Conservation (phyloP, 495 filamentous ascomycete genomes). For the Hyaloscypha finlandica region DNA sequence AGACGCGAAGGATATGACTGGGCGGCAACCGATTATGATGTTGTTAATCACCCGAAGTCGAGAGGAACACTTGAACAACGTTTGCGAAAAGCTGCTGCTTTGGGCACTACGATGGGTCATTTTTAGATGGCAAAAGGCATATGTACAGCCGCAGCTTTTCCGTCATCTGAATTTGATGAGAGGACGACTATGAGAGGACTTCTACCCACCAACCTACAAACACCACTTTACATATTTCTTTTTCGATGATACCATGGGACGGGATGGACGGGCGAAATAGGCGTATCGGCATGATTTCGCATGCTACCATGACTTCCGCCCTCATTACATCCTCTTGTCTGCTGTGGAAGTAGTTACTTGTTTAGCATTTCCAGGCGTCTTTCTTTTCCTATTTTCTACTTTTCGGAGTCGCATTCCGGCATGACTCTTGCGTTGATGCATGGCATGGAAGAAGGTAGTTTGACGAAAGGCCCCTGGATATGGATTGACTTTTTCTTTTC, state of each 20-base stretch:
- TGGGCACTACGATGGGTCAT: constrained; percentile 25
- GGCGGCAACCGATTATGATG: constrained; percentile 35
- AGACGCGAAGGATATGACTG: constrained; percentile 37
- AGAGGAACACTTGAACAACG: constrained; percentile 20
- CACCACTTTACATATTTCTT: constrained; percentile 8
- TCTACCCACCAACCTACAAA: not conserved
- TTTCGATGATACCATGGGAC: constrained; percentile 27
- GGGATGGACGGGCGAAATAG: not conserved
- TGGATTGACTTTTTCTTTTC: not conserved
- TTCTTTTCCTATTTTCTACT: constrained; percentile 1
- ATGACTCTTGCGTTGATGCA: constrained; percentile 2
- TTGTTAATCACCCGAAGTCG: constrained; percentile 30
- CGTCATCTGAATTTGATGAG: not conserved
- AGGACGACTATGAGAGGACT: not conserved
- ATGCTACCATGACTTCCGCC: not conserved
- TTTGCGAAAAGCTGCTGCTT: constrained; percentile 18
- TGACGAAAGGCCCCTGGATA: constrained; percentile 1
- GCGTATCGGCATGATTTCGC: constrained; percentile 12
- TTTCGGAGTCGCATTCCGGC: constrained; percentile 2
- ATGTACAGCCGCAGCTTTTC: constrained; percentile 17
- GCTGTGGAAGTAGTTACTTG: not conserved
- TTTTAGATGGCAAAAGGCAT: constrained; percentile 20
- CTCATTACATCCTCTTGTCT: not conserved
- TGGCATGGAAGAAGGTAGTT: not conserved
- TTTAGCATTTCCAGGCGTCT: constrained; percentile 8